A percentile compares a stretch with the other conserved stretches of the same genome.
phyloP scores from a whole-genome alignment of 164 flowering plant genomes.

The Macadamia tetraphylla region DNA sequence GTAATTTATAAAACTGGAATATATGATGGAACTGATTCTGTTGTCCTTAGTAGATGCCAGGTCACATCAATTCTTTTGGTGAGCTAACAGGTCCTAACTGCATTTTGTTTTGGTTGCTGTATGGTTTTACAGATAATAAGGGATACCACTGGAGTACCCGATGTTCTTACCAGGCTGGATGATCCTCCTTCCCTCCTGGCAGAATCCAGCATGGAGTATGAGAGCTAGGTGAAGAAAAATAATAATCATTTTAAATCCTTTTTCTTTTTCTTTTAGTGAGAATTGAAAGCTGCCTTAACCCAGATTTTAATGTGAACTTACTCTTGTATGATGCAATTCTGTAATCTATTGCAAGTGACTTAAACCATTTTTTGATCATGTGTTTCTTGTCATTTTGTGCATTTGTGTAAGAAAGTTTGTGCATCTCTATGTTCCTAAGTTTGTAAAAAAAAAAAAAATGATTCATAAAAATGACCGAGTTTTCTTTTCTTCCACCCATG shows the following conservation, averaged over 20 bases:
- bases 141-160: slow-evolving; percentile 70
- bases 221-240: slow-evolving; percentile 30
- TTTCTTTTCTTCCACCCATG: too few relatives aligned
- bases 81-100: too few relatives aligned
- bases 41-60: neutral
- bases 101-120: neutral
- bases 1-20: neutral
- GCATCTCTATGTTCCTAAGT: neutral
- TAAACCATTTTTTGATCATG: neutral
- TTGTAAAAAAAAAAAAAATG: neutral
- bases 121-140: slow-evolving; percentile 58
- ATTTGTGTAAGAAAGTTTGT: neutral
- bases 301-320: neutral
- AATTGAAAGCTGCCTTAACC: neutral
- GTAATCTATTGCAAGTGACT: neutral
- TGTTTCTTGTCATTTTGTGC: neutral
- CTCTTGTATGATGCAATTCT: neutral
- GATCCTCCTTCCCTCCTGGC: slow-evolving; percentile 25
- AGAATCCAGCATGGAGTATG: slow-evolving; percentile 50
- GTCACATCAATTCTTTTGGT: neutral
- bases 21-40: neutral
- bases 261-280: neutral
- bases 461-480: neutral
- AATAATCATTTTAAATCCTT: too few relatives aligned
- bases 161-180: slow-evolving; percentile 76